Base-by-base conservation (phyloP, 441 rosid genomes). In the Euphorbia celastroides region DNA sequence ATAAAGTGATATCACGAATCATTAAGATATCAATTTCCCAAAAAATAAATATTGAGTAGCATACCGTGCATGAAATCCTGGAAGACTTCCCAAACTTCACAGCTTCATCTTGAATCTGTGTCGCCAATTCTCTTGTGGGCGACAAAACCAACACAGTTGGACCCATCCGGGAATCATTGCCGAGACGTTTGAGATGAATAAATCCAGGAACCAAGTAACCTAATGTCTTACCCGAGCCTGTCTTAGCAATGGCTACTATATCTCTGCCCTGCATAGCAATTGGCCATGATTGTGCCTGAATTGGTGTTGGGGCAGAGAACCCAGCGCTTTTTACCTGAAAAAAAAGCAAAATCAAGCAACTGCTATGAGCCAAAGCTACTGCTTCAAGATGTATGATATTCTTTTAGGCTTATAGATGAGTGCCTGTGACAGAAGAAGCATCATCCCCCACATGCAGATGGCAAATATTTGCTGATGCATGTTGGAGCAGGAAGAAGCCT, bases 201-300 rank as follows among this genome's bases (percentile, higher is more conserved):
- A 88, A 95, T 26, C 93, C 89, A 42, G 98, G 99, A 69, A 92
- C 30, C 32, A 95, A 82, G 84, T 95, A 95, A 64, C 99, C 99
- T 79, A 92, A 74, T 16, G 99, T 95, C 87, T 95, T 95, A 41
- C 99, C 99, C 0, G 99, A 95, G 69, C 99, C 98, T 25, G 98
- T 95, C 82, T 92, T 95, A 25, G 98, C 99, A 76, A 95, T 78
- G 74, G 99, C 99, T 62, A 95, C 98, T 10, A 92, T 92, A 78
- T 95, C 98, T 76, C 91, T 87, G 78, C 86, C 81, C 79, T 84
- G 90, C 82, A 95, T 70, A 28, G 92, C 97, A 82, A 95, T 83
- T 0, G 99, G 98, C 99, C 99, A 95, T 4, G 99, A 90, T 79
- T 92, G 98, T 59, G 99, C 99, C 85, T 95, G 99, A 78, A 95